Conservation (phyloP, 1,139 yeast genomes). For the Diutina catenulata region DNA sequence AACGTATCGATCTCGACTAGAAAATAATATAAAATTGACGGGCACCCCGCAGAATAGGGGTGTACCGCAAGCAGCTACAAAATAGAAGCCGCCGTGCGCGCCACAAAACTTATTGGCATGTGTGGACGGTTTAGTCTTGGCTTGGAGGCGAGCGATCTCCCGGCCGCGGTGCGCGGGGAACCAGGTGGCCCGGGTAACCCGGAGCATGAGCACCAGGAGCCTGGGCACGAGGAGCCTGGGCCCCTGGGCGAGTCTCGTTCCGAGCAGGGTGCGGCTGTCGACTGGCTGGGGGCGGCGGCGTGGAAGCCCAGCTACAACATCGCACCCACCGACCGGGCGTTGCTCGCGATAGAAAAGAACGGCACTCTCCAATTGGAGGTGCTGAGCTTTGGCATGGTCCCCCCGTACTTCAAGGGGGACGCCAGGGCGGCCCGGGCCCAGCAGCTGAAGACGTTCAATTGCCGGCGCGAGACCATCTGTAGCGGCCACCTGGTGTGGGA, state of each 20-base stretch:
- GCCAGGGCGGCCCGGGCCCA: neutral
- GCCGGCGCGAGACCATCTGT: constrained; percentile 45
- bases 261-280: too few species aligned
- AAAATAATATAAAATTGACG: neutral
- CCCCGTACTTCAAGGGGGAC: neutral
- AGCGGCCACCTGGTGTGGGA: constrained; percentile 40
- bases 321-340: constrained; percentile 2
- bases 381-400: neutral
- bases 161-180: constrained; percentile 1
- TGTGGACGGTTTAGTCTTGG: constrained; percentile 3
- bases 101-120: neutral
- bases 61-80: neutral
- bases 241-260: too few species aligned
- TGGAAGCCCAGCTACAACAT: neutral
- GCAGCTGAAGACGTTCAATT: constrained; percentile 34
- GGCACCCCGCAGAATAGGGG: neutral
- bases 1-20: constrained; percentile 18
- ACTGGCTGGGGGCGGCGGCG: too few species aligned
- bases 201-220: too few species aligned
- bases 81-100: neutral
- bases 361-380: neutral
- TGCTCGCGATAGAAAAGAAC: neutral
- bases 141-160: neutral
- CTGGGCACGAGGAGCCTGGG: too few species aligned
- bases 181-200: neutral